Evolutionary conservation across 108 stramenopile species (phyloP), one percentile per base, ranked within the genome.

Genomic region (Nitzschia inconspicua): DNA sequence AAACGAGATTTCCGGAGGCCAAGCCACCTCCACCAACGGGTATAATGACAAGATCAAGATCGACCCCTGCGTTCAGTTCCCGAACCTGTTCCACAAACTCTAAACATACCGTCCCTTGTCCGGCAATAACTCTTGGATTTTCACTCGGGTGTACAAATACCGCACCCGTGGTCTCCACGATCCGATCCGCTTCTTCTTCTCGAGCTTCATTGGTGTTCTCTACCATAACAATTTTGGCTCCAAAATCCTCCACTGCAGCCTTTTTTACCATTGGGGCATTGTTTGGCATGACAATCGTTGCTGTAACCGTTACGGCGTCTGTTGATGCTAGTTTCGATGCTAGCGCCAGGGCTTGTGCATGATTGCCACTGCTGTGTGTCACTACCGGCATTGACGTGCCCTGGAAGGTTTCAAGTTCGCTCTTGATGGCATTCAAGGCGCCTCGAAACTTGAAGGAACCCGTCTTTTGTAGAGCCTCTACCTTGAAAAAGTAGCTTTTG

Each of bases 361-460:
- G 91, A 60, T 95, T 95, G 13, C 95, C 95, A 4, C 56, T 57
- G 2, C 54, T 56, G 44, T 66, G 65, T 6, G 65, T 57, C 3
- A 66, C 65, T 13, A 66, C 67, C 16, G 23, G 29, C 42, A 68
- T 25, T 27, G 72, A 68, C 34, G 75, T 72, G 63, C 78, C 69
- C 18, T 77, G 85, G 13, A 82, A 66, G 5, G 78, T 57, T 24
- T 68, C 67, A 37, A 69, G 8, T 13, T 42, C 46, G 2, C 37
- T 2, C 46, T 20, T 51, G 31, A 76, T 51, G 11, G 91, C 89
- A 67, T 93, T 92, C 44, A 71, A 62, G 3, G 90, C 91, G 4
- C 95, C 95, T 8, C 95, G 89, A 48, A 86, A 84, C 66, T 95
- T 95, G 72, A 91, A 95, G 14, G 85, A 77, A 31, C 94, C 94